These are phyloP conservation scores for Coemansia sp. DNA, from an alignment of 192 early-diverging fungal genomes.

Conservation along the genomic window DNA sequence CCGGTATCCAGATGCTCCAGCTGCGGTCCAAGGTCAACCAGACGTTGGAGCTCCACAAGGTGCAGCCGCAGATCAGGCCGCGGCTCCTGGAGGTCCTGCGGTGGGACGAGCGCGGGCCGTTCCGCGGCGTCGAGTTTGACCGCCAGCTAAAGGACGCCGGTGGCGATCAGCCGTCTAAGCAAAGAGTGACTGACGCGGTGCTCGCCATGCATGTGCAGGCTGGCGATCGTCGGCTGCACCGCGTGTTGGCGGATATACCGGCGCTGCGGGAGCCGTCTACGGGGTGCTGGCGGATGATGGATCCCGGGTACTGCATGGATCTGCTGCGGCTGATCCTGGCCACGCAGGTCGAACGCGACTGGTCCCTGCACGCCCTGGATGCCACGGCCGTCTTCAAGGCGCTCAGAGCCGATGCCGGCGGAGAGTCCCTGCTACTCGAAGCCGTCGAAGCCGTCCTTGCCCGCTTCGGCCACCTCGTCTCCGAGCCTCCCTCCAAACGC, in stretches of 20 bases:
- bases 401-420: slow-evolving; percentile 17
- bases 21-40: slow-evolving; percentile 41
- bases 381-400: slow-evolving; percentile 13
- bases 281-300: slow-evolving; percentile 33
- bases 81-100: slow-evolving; percentile 35
- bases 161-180: background rate
- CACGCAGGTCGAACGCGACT: slow-evolving; percentile 38
- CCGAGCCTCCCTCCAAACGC: background rate
- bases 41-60: slow-evolving; percentile 43
- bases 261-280: slow-evolving; percentile 28
- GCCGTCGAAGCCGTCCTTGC: slow-evolving; percentile 34
- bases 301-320: slow-evolving; percentile 35
- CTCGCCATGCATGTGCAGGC: slow-evolving; percentile 30
- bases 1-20: slow-evolving; percentile 4
- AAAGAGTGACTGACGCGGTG: slow-evolving; percentile 17
- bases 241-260: slow-evolving; percentile 36
- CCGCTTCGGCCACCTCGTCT: slow-evolving; percentile 12
- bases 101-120: slow-evolving; percentile 38
- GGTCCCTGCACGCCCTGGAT: slow-evolving; percentile 25
- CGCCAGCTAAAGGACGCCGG: slow-evolving; percentile 2
- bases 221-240: slow-evolving; percentile 14
- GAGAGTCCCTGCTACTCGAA: slow-evolving; percentile 12
- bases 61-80: slow-evolving; percentile 30
- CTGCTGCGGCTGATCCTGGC: slow-evolving; percentile 43
- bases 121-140: slow-evolving; percentile 46